phyloP scores from a whole-genome alignment of 106 monocot species.

The Gastrodia elata region DNA sequence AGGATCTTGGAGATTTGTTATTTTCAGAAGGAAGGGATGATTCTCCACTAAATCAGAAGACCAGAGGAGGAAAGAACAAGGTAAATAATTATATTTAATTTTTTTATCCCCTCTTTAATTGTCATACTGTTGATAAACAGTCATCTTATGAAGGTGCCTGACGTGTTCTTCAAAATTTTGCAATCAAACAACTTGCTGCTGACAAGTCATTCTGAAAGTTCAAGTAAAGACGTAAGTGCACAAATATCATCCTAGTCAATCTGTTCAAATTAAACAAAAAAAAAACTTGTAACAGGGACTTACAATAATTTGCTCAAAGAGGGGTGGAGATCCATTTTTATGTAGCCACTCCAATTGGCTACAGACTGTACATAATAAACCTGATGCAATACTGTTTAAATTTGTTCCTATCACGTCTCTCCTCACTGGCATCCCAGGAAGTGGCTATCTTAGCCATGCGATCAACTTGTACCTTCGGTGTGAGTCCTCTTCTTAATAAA shows the following conservation, averaged over 20 bases:
- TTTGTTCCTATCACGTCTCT: conserved; percentile 96
- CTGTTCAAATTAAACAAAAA: conserved; percentile 7
- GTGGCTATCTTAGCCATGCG: conserved; percentile 96
- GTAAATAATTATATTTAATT: conserved; percentile 23
- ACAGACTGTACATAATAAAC: conserved; percentile 60
- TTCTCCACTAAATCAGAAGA: conserved; percentile 56
- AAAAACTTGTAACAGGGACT: conserved; percentile 49
- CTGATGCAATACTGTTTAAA: conserved; percentile 80
- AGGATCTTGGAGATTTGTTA: conserved; percentile 80
- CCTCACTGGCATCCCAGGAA: conserved; percentile 81
- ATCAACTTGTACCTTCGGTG: conserved; percentile 95
- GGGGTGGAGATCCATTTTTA: conserved; percentile 60
- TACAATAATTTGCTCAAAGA: conserved; percentile 74
- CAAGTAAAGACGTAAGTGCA: conserved; percentile 74
- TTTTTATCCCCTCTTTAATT: background rate
- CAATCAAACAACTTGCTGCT: conserved; percentile 64
- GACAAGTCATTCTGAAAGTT: conserved; percentile 62
- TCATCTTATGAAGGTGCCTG: conserved; percentile 57
- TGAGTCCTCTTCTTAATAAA: conserved; percentile 27
- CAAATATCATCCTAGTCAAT: background rate
- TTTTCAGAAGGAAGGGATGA: conserved; percentile 73
- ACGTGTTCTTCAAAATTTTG: conserved; percentile 65
- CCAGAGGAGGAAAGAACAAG: conserved; percentile 69
- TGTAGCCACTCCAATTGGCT: conserved; percentile 69
- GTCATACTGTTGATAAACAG: conserved; percentile 1